Conservation (phyloP, 768 basidiomycete genomes). For the Tricholomella constricta region DNA sequence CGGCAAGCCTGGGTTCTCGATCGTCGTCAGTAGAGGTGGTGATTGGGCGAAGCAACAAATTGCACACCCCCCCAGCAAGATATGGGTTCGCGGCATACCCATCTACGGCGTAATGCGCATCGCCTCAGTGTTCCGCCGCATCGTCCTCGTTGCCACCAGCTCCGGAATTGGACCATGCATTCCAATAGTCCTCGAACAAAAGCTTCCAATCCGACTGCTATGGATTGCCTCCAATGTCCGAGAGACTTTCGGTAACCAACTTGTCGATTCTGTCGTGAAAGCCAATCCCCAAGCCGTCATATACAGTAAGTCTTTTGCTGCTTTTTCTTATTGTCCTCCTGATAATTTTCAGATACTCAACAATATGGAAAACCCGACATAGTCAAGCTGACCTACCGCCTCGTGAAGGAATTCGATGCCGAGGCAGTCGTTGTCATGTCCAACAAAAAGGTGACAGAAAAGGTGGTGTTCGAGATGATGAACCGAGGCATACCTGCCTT, state of each 20-base stretch:
- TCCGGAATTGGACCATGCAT: conserved; percentile 62
- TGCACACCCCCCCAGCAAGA: conserved; percentile 48
- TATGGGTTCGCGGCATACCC: conserved; percentile 63
- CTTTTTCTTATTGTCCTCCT: neutral
- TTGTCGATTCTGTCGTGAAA: conserved; percentile 55
- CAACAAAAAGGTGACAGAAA: conserved; percentile 56
- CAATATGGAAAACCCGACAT: conserved; percentile 50
- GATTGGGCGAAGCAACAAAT: conserved; percentile 62
- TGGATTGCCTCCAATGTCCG: conserved; percentile 66
- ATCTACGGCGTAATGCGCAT: conserved; percentile 58
- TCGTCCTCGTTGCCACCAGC: conserved; percentile 60
- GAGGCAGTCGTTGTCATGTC: conserved; percentile 62
- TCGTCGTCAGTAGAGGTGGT: conserved; percentile 58
- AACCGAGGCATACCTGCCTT: conserved; percentile 63
- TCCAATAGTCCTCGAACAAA: conserved; percentile 51
- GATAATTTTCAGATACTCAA: conserved; percentile 37
- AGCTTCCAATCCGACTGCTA: conserved; percentile 53
- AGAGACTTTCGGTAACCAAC: conserved; percentile 60
- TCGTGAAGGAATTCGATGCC: conserved; percentile 49
- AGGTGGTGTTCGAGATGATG: conserved; percentile 62
- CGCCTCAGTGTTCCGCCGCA: conserved; percentile 53
- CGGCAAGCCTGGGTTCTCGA: conserved; percentile 51
- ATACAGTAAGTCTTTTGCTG: conserved; percentile 42
- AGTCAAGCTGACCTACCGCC: conserved; percentile 47
- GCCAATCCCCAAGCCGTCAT: conserved; percentile 57